Evolutionary conservation across 139 green algal species (phyloP), one percentile per base, ranked within the genome.

Genomic region (Haematococcus lacustris): DNA sequence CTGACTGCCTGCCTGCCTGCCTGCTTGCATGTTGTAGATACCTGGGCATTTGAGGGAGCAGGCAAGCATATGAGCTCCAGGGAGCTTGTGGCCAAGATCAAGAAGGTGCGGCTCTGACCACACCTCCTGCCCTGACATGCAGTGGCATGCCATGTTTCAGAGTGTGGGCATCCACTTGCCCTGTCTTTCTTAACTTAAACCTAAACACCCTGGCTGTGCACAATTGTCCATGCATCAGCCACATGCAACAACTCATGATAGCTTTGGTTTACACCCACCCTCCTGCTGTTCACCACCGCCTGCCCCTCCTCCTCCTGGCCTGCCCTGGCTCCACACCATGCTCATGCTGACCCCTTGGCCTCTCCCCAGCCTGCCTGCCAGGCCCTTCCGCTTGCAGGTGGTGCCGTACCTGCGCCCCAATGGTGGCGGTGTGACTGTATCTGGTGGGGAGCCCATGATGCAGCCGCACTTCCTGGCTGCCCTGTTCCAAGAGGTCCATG

Each of bases 361-460:
- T n/a, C n/a, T n/a, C n/a, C n/a, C n/a, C n/a, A n/a, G n/a, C n/a
- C n/a, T n/a, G n/a, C n/a, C n/a, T n/a, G n/a, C n/a, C n/a, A n/a
- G n/a, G n/a, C n/a, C n/a, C n/a, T 57, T 57, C 47, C 47, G 47
- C 13, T 21, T 57, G 47, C 57, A 71, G 61, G 57, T 74, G 28
- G 43, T 75, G 25, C 71, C 79, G n/a, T 86, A 89, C 66, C 74
- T 87, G 65, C 39, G 51, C 3, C 72, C 69, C 26, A 73, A 73
- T 39, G 72, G 73, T 6, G 85, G 87, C 30, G 87, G 87, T 3
- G 66, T 92, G 6, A 92, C 87, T 1, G 76, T 85, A 68, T 78
- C 53, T 3, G 87, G 87, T 3, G 87, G 87, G 21, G 87, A 92
- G 74, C 59, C 84, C 1, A 75, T 92, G 74, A 80, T 92, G 76